phyloP scores from a whole-genome alignment of 371 early-diverging fungal species.

The Actinomortierella ambigua region DNA sequence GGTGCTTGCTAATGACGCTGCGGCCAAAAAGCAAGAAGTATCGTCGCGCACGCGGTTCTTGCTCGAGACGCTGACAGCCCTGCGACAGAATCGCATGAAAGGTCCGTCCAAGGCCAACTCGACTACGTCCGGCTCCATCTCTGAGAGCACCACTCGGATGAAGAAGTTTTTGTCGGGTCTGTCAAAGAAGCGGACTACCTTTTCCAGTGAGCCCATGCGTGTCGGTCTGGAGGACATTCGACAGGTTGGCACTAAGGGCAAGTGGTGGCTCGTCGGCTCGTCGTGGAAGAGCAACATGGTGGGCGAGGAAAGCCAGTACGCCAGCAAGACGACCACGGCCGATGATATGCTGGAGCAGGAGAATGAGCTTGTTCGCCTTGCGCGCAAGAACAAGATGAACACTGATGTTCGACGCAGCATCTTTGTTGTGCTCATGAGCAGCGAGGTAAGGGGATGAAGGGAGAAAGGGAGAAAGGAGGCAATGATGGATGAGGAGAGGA shows the following conservation, averaged over 20 bases:
- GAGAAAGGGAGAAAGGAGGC: too few species aligned
- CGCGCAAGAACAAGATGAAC: conserved; percentile 92
- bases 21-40: conserved; percentile 18
- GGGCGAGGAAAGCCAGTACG: conserved; percentile 52
- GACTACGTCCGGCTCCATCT: conserved; percentile 52
- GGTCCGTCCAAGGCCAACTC: conserved; percentile 52
- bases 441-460: conserved; percentile 64
- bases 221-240: conserved; percentile 90
- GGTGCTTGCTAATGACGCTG: conserved; percentile 23
- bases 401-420: conserved; percentile 93
- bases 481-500: too few species aligned
- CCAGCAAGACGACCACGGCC: conserved; percentile 52
- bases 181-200: conserved; percentile 63
- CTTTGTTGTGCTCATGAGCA: conserved; percentile 90
- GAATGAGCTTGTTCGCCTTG: conserved; percentile 55
- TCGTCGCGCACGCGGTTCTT: conserved; percentile 85
- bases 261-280: conserved; percentile 89
- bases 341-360: conserved; percentile 67
- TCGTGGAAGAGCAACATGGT: conserved; percentile 78
- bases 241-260: conserved; percentile 78
- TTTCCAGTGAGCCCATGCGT: conserved; percentile 76
- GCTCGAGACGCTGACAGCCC: conserved; percentile 89
- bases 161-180: conserved; percentile 81
- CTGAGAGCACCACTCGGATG: conserved; percentile 72
- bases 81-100: conserved; percentile 93